Evolutionary conservation across 129 eudicot genomes (phyloP).

Genomic region (Flaveria trinervia): DNA sequence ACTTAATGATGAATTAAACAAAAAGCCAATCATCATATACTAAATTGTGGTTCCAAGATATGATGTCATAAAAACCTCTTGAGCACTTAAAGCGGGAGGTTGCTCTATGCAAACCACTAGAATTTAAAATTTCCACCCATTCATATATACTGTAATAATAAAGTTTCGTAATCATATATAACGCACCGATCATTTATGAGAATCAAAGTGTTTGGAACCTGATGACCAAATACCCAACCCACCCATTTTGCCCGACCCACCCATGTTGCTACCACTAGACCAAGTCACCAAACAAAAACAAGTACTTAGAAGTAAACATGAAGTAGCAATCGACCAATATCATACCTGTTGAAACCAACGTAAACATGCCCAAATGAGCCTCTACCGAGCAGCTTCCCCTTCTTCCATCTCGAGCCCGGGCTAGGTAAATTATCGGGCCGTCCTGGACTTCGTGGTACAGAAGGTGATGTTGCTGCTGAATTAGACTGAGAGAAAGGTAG

Average conservation of each 20-base stretch:
- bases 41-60: conserved; percentile 21
- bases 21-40: background rate
- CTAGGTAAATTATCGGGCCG: conserved; percentile 69
- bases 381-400: conserved; percentile 87
- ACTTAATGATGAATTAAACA: background rate
- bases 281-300: background rate
- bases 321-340: background rate
- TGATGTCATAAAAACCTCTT: background rate
- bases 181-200: background rate
- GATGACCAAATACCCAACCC: no score
- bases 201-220: no score
- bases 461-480: conserved; percentile 92
- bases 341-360: conserved; percentile 87
- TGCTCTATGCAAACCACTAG: background rate
- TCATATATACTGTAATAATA: background rate
- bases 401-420: conserved; percentile 87
- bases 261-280: conserved; percentile 8
- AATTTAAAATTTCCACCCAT: background rate
- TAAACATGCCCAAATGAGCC: conserved; percentile 99
- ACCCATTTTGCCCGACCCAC: background rate
- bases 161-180: background rate
- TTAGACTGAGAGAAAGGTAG: conserved; percentile 74
- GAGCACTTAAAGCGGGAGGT: background rate
- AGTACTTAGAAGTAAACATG: background rate
- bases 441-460: conserved; percentile 88